Evolutionary conservation across 768 basidiomycete genomes (phyloP).

Genomic region (Leucocoprinus leucothites): DNA sequence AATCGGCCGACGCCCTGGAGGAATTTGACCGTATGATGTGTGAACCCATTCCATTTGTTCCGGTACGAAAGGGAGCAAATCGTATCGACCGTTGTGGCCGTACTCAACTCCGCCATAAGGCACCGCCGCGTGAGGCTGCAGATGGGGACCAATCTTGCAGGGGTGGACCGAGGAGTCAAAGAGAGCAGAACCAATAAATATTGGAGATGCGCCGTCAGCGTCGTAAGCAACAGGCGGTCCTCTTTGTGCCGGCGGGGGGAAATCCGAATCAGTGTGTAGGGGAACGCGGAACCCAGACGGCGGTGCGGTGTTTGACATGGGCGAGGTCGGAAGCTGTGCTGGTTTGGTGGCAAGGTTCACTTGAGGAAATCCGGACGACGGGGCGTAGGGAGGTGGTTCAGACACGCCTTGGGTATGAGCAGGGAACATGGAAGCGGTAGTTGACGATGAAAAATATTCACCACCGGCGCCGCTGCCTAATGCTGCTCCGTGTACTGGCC

Average conservation of each 20-base stretch:
- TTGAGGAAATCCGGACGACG: constrained; percentile 8
- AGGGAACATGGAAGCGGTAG: constrained; percentile 1
- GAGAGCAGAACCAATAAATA: constrained; percentile 75
- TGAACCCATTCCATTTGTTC: constrained; percentile 73
- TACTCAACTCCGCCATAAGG: constrained; percentile 63
- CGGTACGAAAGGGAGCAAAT: constrained; percentile 67
- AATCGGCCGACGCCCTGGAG: constrained; percentile 54
- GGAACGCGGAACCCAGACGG: constrained; percentile 69
- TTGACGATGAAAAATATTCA: neutral
- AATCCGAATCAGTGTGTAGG: constrained; percentile 38
- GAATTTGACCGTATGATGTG: constrained; percentile 58
- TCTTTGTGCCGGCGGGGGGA: constrained; percentile 40
- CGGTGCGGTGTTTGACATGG: constrained; percentile 25
- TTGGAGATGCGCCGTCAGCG: constrained; percentile 49
- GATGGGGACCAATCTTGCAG: constrained; percentile 71
- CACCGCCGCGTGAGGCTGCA: constrained; percentile 50
- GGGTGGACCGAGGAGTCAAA: constrained; percentile 70
- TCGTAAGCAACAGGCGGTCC: constrained; percentile 56
- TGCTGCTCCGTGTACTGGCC: neutral
- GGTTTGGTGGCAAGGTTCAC: neutral
- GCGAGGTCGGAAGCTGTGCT: neutral
- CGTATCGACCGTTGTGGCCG: constrained; percentile 63
- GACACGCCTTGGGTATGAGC: constrained; percentile 1
- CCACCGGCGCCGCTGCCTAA: constrained; percentile 4
- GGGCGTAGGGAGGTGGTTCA: constrained; percentile 16